These are phyloP conservation scores for Nemania sp. DNA, from an alignment of 2,329 filamentous ascomycete species.

Conservation along the genomic window DNA sequence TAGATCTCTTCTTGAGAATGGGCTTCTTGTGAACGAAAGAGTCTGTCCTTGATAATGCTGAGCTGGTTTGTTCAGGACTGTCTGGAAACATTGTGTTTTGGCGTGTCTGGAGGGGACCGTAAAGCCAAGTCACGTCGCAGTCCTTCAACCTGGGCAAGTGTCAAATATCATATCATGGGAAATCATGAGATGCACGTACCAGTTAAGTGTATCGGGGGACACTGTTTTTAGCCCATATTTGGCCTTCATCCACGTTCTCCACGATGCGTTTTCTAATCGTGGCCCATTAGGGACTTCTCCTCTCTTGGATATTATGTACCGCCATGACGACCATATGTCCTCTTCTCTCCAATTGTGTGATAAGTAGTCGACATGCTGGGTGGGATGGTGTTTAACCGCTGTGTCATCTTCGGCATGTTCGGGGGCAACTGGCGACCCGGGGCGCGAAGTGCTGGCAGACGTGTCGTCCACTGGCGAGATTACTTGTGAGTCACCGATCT, in stretches of 20 bases:
- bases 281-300: slow-evolving; percentile 79
- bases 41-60: slow-evolving; percentile 54
- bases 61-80: slow-evolving; percentile 46
- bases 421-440: slow-evolving; percentile 58
- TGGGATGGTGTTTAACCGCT: slow-evolving; percentile 72
- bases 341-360: slow-evolving; percentile 93
- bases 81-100: slow-evolving; percentile 56
- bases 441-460: slow-evolving; percentile 55
- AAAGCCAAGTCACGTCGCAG: slow-evolving; percentile 96
- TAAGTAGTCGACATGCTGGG: slow-evolving; percentile 91
- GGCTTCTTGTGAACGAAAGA: slow-evolving; percentile 83
- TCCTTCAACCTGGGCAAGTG: slow-evolving; percentile 77
- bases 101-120: slow-evolving; percentile 84
- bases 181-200: slow-evolving; percentile 59
- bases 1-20: slow-evolving; percentile 94
- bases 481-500: slow-evolving; percentile 53
- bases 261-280: slow-evolving; percentile 91
- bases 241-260: slow-evolving; percentile 94
- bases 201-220: slow-evolving; percentile 89
- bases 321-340: slow-evolving; percentile 97
- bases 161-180: background rate
- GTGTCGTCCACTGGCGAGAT: slow-evolving; percentile 58
- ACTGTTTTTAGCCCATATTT: slow-evolving; percentile 87
- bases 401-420: slow-evolving; percentile 78
- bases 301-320: slow-evolving; percentile 81